A percentile compares a stretch with the other conserved stretches of the same genome.
Evolutionary conservation across 805 yeast genomes (phyloP).

Genomic region (Nakazawaea holstii): DNA sequence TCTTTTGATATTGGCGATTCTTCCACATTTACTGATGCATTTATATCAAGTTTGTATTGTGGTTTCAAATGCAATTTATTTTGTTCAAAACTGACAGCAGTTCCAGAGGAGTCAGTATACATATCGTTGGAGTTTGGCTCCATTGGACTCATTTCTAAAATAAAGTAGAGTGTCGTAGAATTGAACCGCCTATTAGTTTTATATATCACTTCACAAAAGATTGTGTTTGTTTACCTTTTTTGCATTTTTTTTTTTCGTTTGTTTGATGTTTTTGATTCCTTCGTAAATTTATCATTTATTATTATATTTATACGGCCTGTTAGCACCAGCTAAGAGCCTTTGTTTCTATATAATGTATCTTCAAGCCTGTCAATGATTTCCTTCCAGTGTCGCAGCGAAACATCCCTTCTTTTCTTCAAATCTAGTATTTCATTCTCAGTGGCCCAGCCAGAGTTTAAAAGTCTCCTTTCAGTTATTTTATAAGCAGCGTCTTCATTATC

Average conservation of each 20-base stretch:
- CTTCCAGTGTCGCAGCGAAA: constrained; percentile 1
- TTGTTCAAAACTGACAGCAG: neutral
- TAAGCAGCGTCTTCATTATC: constrained; percentile 8
- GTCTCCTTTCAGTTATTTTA: constrained; percentile 6
- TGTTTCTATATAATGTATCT: constrained; percentile 2
- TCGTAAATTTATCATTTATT: neutral
- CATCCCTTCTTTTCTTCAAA: constrained; percentile 5
- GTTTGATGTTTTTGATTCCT: neutral
- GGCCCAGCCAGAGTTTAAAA: constrained; percentile 9
- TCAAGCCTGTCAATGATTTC: constrained; percentile 5
- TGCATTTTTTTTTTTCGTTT: neutral
- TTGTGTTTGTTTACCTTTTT: constrained; percentile 1
- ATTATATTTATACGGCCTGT: neutral
- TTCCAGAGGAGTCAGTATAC: neutral
- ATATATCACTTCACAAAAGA: neutral
- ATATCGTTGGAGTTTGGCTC: too few species aligned
- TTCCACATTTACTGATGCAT: constrained; percentile 5
- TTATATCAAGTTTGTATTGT: neutral
- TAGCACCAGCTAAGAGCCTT: neutral
- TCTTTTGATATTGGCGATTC: constrained; percentile 7
- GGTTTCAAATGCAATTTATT: neutral
- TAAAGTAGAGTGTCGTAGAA: too few species aligned
- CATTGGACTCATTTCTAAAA: too few species aligned
- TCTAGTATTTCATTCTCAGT: constrained; percentile 2
- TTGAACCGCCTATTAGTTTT: neutral